Evolutionary conservation across 768 basidiomycete species (phyloP), one percentile per base, ranked within the genome.

Genomic region (Holtermanniella nyarrowii): DNA sequence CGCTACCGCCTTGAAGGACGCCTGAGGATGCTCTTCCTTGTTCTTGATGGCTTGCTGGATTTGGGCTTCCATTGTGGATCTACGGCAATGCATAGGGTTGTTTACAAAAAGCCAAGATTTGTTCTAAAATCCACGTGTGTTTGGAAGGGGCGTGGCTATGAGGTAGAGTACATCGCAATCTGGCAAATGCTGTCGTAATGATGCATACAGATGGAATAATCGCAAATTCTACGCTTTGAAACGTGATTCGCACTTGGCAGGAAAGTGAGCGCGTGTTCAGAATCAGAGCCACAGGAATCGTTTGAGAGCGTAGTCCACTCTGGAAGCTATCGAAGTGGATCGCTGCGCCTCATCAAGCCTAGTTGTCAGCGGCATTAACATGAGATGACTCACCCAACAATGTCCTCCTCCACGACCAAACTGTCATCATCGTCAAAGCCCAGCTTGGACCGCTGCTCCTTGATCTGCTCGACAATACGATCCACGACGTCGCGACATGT

Each of bases 221-320:
- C n/a, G n/a, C n/a, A n/a, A n/a, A n/a, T n/a, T n/a, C n/a, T n/a
- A n/a, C n/a, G n/a, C n/a, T n/a, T n/a, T n/a, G n/a, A n/a, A n/a
- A n/a, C n/a, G n/a, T n/a, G n/a, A n/a, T n/a, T n/a, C n/a, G n/a
- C n/a, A n/a, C n/a, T n/a, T n/a, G n/a, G n/a, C n/a, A n/a, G n/a
- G n/a, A n/a, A n/a, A n/a, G n/a, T n/a, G n/a, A n/a, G n/a, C n/a
- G n/a, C n/a, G n/a, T n/a, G n/a, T n/a, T n/a, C n/a, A 40, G n/a
- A 40, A 31, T 37, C 50, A 68, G 12, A 93, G 72, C 89, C 89
- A 93, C 53, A 93, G 72, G 66, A 93, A 73, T 57, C 88, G 76
- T 77, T 91, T 96, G 46, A 95, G 77, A 0, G 86, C 87, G 68
- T 93, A 88, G 65, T 95, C 90, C 81, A 93, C 84, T 74, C 89